Percentiles rank a stretch among this genome's conserved stretches.
Conservation (phyloP, 2,329 filamentous ascomycete species). For the Zymoseptoria pseudotritici region DNA sequence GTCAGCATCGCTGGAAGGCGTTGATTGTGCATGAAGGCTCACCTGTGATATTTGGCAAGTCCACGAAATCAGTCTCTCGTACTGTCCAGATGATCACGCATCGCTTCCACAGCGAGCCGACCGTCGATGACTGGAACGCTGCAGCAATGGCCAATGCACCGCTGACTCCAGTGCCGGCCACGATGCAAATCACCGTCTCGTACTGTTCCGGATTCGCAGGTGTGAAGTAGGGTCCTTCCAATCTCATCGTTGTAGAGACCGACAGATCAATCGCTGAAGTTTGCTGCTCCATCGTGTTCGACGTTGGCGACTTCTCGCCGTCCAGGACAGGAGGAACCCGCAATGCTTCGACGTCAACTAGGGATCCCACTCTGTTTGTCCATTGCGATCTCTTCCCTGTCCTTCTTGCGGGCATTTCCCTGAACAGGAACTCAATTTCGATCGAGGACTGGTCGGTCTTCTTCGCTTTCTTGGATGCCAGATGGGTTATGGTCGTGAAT, state of each 20-base stretch:
- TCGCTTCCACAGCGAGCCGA: constrained; percentile 4
- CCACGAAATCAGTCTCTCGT: constrained; percentile 5
- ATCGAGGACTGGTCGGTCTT: neutral
- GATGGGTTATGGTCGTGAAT: constrained; percentile 9
- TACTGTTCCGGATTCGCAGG: constrained; percentile 6
- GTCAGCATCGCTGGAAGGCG: neutral
- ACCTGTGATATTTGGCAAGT: constrained; percentile 6
- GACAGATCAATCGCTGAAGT: neutral
- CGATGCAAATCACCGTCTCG: constrained; percentile 11
- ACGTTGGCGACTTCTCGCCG: neutral
- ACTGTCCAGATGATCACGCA: constrained; percentile 13
- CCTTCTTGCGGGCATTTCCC: neutral
- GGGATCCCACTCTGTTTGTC: neutral
- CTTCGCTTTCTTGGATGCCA: constrained; percentile 7
- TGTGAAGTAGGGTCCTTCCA: constrained; percentile 15
- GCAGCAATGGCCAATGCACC: constrained; percentile 11
- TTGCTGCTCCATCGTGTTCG: neutral
- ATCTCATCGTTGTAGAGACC: constrained; percentile 1
- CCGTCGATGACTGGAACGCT: constrained; percentile 3
- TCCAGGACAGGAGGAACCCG: neutral
- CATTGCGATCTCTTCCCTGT: neutral
- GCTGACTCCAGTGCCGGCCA: constrained; percentile 14
- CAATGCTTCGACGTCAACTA: neutral
- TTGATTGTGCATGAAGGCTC: neutral
- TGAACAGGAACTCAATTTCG: neutral